Evolutionary conservation across 2,329 filamentous ascomycete species (phyloP).

Genomic region (Juglanconis sp.): DNA sequence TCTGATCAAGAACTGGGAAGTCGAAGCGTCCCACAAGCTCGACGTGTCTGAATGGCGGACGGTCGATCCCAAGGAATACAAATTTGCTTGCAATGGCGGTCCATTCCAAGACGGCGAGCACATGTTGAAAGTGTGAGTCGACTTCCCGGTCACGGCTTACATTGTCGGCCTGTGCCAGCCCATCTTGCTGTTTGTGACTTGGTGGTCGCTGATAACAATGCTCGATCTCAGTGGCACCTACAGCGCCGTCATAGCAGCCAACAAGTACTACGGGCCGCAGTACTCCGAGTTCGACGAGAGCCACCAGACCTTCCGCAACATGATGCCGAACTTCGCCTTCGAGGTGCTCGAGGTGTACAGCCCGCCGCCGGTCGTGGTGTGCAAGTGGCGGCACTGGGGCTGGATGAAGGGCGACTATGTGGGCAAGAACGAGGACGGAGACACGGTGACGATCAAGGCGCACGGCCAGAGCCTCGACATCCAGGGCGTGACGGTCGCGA

Average conservation of each 20-base stretch:
- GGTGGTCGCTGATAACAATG: neutral
- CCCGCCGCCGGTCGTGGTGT: conserved; percentile 59
- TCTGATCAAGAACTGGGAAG: conserved; percentile 71
- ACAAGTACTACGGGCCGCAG: conserved; percentile 61
- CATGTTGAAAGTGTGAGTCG: conserved; percentile 60
- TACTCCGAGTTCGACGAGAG: conserved; percentile 60
- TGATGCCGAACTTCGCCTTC: conserved; percentile 73
- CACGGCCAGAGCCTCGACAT: conserved; percentile 62
- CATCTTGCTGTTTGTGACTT: too few species aligned
- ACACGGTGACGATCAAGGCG: conserved; percentile 60
- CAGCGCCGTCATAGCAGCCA: conserved; percentile 63
- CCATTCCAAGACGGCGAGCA: conserved; percentile 54
- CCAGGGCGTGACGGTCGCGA: conserved; percentile 59
- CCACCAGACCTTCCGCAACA: conserved; percentile 69
- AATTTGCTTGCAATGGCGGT: conserved; percentile 62
- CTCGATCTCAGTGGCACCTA: conserved; percentile 44
- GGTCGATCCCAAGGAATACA: conserved; percentile 57
- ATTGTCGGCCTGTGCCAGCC: too few species aligned
- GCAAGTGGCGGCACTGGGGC: conserved; percentile 68
- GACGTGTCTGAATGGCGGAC: conserved; percentile 62
- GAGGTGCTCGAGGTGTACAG: conserved; percentile 67
- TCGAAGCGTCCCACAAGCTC: conserved; percentile 67
- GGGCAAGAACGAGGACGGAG: conserved; percentile 60
- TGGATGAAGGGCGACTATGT: conserved; percentile 65
- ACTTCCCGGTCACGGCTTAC: neutral